Base-by-base conservation (phyloP, 345 rosid genomes). In the Eucalyptus sp. region DNA sequence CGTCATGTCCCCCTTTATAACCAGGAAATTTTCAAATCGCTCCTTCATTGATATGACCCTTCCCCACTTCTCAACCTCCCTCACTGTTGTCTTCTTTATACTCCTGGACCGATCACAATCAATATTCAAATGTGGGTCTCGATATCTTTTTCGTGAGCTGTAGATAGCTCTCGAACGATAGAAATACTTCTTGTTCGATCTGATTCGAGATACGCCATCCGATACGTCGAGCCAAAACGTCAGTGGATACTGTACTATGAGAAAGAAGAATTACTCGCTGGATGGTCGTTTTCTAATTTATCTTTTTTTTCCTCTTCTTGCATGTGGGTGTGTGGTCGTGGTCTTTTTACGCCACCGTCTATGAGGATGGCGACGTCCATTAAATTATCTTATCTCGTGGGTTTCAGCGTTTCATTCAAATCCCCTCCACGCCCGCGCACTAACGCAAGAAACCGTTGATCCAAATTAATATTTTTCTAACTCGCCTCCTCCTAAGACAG, bases 391-490 rank as follows among this genome's bases (percentile, higher is more conserved):
- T 37, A 18, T 56, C 87, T 88, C 92, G 86, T 93, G 90, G 87
- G 50, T 90, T 91, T 93, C 92, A 90, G 93, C 85, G 89, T 90
- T 86, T 64, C 41, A 79, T 88, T 91, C 91, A 90, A 89, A 60
- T 50, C 68, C 48, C 52, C 88, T 60, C 86, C 91, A 56, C 89
- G 51, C 88, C 90, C 92, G 92, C 92, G 91, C 91, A 91, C 91
- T 89, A 25, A 24, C 20, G 41, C 79, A 86, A 71, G 49, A 68
- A 85, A 43, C 89, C 91, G 87, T 79, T 86, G 87, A 86, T 91
- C 83, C 62, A 76, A 76, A 14, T 54, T 48, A 29, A 44, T 80
- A 64, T 89, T 89, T 44, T 41, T n/a, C 50, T 64, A 18, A 15
- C 12, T 86, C 33, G 46, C 48, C 83, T 76, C 83, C 14, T 76